Evolutionary conservation across 768 basidiomycete genomes (phyloP), one percentile per base, ranked within the genome.

Genomic region (Dendrothele bispora): DNA sequence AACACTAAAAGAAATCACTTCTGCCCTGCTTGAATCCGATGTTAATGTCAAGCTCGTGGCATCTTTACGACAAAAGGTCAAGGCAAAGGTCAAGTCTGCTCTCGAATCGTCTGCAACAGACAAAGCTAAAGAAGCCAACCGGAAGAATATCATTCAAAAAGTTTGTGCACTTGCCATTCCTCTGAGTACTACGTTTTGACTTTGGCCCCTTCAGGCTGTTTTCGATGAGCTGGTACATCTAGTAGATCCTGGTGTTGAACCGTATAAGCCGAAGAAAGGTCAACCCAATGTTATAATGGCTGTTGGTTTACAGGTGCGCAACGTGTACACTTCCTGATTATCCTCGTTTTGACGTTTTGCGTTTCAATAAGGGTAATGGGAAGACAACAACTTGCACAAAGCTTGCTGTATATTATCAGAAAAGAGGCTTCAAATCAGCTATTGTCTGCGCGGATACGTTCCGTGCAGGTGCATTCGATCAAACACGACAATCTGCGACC

Each of bases 301-400:
- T 29, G 94, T 98, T 51, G 94, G 94, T 66, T 80, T 98, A 34
- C 94, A 97, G 78, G 92, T 90, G 56, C n/a, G n/a, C n/a, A n/a
- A n/a, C n/a, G n/a, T 51, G 77, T 61, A 36, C 14, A 38, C 29
- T 17, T 35, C 46, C 34, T 39, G 21, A 27, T n/a, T 24, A 27
- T 20, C 21, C 21, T 38, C 17, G 24, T 39, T 47, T 21, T 43
- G 11, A 38, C 17, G 39, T 25, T 22, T 51, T 25, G 45, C 38
- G 42, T 38, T 12, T 12, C 39, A n/a, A 39, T 38, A 49, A 95
- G 91, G 94, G 94, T 41, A 97, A 95, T 44, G 97, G 97, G 35
- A 99, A 99, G 76, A 99, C 97, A 4, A 99, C 97, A 18, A 98
- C 95, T 32, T 99, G 97, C 68, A 99, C 97, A 8, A 99, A 98